phyloP scores from a whole-genome alignment of 306 rosid genomes.

The Acacia confusa region DNA sequence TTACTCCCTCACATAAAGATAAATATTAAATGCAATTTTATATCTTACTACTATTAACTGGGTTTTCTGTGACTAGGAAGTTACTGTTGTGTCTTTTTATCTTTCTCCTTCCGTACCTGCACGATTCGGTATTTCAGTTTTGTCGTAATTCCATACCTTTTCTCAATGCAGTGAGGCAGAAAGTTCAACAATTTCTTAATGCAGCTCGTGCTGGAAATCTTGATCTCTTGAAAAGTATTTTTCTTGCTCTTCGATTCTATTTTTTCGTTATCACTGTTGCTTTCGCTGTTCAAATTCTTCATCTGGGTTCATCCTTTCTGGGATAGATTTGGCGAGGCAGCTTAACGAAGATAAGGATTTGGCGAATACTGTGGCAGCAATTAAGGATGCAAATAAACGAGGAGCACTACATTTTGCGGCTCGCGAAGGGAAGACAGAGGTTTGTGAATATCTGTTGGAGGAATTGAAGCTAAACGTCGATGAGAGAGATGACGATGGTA shows the following conservation, averaged over 20 bases:
- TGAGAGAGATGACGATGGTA: slow-evolving; percentile 88
- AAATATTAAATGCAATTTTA: background rate
- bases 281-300: background rate
- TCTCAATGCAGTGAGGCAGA: slow-evolving; percentile 67
- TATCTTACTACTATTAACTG: background rate
- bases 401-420: slow-evolving; percentile 96
- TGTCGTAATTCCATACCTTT: background rate
- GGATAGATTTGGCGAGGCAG: slow-evolving; percentile 63
- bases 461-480: slow-evolving; percentile 79
- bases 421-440: slow-evolving; percentile 76
- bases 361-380: slow-evolving; percentile 63
- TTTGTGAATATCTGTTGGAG: slow-evolving; percentile 69
- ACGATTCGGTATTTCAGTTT: background rate
- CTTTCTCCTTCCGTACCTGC: background rate
- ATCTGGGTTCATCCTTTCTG: slow-evolving; percentile 15
- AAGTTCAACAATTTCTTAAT: slow-evolving; percentile 76
- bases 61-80: background rate
- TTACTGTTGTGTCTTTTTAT: background rate
- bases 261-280: background rate
- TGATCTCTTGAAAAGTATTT: slow-evolving; percentile 79
- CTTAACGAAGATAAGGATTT: slow-evolving; percentile 78
- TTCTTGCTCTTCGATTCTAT: background rate
- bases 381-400: slow-evolving; percentile 89
- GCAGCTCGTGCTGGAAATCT: slow-evolving; percentile 81
- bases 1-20: background rate